Evolutionary conservation across 78 protist genomes (phyloP).

Genomic region (Dictyostelium citrinum): DNA sequence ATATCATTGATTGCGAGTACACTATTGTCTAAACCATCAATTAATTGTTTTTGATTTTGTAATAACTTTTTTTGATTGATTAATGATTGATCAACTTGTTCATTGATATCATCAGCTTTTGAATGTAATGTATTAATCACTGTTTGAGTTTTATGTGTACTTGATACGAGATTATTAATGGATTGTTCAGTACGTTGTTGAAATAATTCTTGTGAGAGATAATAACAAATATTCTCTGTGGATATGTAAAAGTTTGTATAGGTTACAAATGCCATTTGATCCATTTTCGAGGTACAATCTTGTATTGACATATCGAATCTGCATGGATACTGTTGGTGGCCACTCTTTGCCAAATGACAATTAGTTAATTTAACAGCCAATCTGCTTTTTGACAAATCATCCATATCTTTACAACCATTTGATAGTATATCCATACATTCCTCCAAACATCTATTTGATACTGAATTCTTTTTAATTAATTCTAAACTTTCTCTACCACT

Average conservation of each 20-base stretch:
- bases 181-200: constrained; percentile 38
- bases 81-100: constrained; percentile 22
- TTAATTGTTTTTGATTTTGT: not conserved
- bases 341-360: constrained; percentile 55
- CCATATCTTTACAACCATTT: constrained; percentile 53
- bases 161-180: not conserved
- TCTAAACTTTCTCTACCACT: constrained; percentile 52
- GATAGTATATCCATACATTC: constrained; percentile 38
- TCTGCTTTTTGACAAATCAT: constrained; percentile 31
- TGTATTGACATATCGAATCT: constrained; percentile 32
- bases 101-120: not conserved
- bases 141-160: not conserved
- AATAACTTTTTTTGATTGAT: constrained; percentile 24
- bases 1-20: not conserved
- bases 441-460: constrained; percentile 5
- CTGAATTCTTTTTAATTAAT: constrained; percentile 10
- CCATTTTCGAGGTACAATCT: constrained; percentile 45
- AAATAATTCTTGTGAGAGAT: constrained; percentile 26
- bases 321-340: not conserved
- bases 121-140: not conserved
- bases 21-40: not conserved
- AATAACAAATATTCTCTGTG: constrained; percentile 62
- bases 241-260: constrained; percentile 74
- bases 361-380: constrained; percentile 59
- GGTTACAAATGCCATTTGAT: constrained; percentile 20